Evolutionary conservation across 1,139 yeast genomes (phyloP).

Genomic region (Pichia sp.): DNA sequence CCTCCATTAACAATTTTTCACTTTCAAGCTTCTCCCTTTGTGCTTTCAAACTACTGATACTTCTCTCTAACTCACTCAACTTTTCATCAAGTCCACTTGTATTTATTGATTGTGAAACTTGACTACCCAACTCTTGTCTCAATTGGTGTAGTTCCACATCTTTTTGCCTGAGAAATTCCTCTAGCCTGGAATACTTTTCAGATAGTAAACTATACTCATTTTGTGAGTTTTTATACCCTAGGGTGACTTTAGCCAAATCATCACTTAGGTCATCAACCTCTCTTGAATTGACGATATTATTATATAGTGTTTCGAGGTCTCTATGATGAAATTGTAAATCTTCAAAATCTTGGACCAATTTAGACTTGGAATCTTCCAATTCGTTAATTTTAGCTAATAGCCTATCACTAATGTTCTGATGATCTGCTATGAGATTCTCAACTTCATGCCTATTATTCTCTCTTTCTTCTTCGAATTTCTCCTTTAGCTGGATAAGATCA

Average conservation of each 20-base stretch:
- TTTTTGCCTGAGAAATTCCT: constrained; percentile 18
- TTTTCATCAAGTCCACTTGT: constrained; percentile 26
- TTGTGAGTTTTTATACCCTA: constrained; percentile 22
- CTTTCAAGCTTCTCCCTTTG: constrained; percentile 15
- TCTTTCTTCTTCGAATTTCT: constrained; percentile 13
- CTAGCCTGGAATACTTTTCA: constrained; percentile 12
- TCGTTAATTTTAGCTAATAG: constrained; percentile 20
- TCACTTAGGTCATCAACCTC: constrained; percentile 18
- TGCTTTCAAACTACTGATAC: constrained; percentile 11
- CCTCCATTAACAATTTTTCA: constrained; percentile 17
- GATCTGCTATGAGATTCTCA: constrained; percentile 2
- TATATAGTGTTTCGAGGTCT: constrained; percentile 1
- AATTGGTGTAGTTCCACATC: constrained; percentile 21
- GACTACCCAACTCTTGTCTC: constrained; percentile 7
- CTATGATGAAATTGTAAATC: constrained; percentile 13
- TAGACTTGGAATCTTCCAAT: constrained; percentile 22
- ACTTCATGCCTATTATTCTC: constrained; percentile 5
- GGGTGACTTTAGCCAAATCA: constrained; percentile 24
- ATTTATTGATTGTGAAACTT: neutral
- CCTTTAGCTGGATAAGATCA: constrained; percentile 13
- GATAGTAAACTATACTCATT: constrained; percentile 18
- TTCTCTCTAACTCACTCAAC: constrained; percentile 12
- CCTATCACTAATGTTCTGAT: constrained; percentile 13
- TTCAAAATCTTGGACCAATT: constrained; percentile 24
- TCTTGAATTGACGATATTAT: constrained; percentile 6